Percentiles rank a stretch among this genome's conserved stretches.
phyloP scores from a whole-genome alignment of 257 asterid genomes.

The Anisodus acutangulus region DNA sequence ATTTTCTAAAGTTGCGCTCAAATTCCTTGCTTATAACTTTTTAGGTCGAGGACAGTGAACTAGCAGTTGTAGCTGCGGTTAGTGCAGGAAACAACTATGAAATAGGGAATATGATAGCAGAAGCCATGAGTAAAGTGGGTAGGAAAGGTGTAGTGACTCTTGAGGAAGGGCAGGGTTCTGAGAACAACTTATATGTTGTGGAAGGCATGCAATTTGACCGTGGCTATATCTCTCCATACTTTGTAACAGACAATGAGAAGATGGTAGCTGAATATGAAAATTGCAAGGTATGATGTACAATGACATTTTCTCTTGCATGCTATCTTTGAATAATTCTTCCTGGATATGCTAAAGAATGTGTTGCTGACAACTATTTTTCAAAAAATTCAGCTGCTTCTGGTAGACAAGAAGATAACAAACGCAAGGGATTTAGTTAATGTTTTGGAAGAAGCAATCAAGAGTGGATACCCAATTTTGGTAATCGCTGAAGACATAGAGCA shows the following conservation, averaged over 20 bases:
- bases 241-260: conserved; percentile 90
- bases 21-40: neutral
- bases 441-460: conserved; percentile 90
- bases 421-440: conserved; percentile 84
- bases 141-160: conserved; percentile 98
- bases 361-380: neutral
- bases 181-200: conserved; percentile 79
- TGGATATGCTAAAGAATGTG: neutral
- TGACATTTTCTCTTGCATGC: neutral
- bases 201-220: conserved; percentile 99
- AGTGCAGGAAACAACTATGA: conserved; percentile 98
- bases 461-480: conserved; percentile 75
- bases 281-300: conserved; percentile 72
- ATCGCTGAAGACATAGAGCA: conserved; percentile 98
- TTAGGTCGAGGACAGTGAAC: conserved; percentile 92
- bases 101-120: conserved; percentile 94
- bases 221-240: conserved; percentile 91
- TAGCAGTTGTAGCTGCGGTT: conserved; percentile 98
- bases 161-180: conserved; percentile 95
- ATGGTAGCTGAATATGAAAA: conserved; percentile 93
- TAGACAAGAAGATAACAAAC: conserved; percentile 91
- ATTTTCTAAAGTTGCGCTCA: neutral
- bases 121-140: conserved; percentile 96
- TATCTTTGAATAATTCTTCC: neutral
- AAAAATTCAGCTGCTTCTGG: conserved; percentile 65